Base-by-base conservation (phyloP, 2,329 filamentous ascomycete genomes). In the Trichoderma citrinoviride region DNA sequence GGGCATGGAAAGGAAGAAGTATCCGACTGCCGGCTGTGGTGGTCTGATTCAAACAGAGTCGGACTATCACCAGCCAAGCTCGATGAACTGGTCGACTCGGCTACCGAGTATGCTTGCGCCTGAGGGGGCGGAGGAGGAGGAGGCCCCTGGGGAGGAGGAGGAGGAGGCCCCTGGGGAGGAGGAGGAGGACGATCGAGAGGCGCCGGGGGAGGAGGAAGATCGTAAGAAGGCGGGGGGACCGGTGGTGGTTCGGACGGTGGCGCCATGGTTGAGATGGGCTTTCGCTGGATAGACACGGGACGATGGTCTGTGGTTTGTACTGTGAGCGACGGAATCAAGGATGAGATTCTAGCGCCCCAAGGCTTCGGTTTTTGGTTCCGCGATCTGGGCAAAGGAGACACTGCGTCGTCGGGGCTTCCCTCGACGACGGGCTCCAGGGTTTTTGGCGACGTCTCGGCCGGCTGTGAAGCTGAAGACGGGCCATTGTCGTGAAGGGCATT, bases 261-360 rank as follows among this genome's bases (percentile, higher is more conserved):
- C 33, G 29, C n/a, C 29, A 56, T 37, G 54, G 62, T 17, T 62
- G 67, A 63, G 65, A 72, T 43, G 40, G 72, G 69, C 29, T 71
- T 74, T 43, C 71, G 75, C 46, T 67, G 69, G 41, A 73, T 58
- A 49, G 68, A 63, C 61, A 69, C 68, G 40, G 68, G 63, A 23
- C 43, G 56, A 41, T 71, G 63, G 67, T 77, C 77, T 73, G 72
- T 65, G 56, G 72, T 67, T 47, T 73, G 71, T 64, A 74, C 61
- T 53, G 75, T 79, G 73, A 80, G 77, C 69, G 75, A 73, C 54
- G 77, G 78, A 53, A 78, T 69, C 47, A 78, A 70, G 21, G 74
- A 73, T 47, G 76, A 77, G 49, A 77, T 66, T 65, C 77, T 76
- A 55, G 72, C 69, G 64, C 73, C 70, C 78, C 77, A 79, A 44